Base-by-base conservation (phyloP, 768 basidiomycete species). In the Melanogaster broomeanus region DNA sequence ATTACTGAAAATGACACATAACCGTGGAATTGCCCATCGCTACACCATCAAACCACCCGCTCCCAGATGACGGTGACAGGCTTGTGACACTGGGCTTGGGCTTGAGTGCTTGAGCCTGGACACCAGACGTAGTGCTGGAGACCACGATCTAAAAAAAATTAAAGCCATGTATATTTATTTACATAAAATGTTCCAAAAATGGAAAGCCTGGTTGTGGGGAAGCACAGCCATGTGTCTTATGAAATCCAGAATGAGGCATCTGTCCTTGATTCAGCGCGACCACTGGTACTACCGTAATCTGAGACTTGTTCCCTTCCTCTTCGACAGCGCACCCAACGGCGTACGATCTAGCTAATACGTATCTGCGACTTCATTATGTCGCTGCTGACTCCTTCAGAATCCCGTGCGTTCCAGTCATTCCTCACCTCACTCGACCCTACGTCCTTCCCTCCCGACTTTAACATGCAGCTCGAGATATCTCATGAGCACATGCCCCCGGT, bases 331-430 rank as follows among this genome's bases (percentile, higher is more conserved):
- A 42, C 19, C 12, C 21, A 12, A 11, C 35, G 7, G 25, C 34
- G 6, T 25, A 7, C 35, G 6, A 15, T 25, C 19, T 8, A 42
- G 18, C 6, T 2, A 21, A 15, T 18, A 31, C 43, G 24, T 7
- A 44, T 31, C 22, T 38, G 19, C 13, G 10, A 16, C 28, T 40
- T 21, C 4, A 56, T 56, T 34, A 84, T 83, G 83, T 77, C 85
- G 25, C 73, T 89, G 48, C 76, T 90, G 62, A 82, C 84, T 2
- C 81, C 83, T 21, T 71, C 82, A 16, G 87, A 90, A 72, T 78
- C 81, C 4, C 75, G 81, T 66, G 82, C 80, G 25, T 82, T 89
- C 66, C 82, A 87, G 71, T 77, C 83, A 24, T 88, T 89, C 62
- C 78, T 88, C 51, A 76, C 81, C 22, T 67, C 77, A 27, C 72